These are phyloP conservation scores for Schwanniomyces etchellsii DNA, from an alignment of 1,139 yeast genomes.

Conservation along the genomic window DNA sequence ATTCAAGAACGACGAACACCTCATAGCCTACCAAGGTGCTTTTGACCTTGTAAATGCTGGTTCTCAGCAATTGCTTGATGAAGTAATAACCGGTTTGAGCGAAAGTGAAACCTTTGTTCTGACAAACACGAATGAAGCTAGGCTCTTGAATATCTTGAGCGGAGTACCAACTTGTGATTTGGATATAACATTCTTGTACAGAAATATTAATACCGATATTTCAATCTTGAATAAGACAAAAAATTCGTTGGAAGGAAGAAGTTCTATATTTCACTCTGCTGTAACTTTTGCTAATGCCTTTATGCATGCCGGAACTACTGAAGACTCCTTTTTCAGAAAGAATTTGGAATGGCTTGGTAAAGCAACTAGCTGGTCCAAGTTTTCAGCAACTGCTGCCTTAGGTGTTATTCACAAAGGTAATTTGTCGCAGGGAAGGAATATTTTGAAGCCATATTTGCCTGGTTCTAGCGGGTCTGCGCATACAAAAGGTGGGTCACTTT, in stretches of 20 bases:
- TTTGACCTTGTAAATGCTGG: constrained; percentile 91
- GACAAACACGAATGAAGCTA: constrained; percentile 25
- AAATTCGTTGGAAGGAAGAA: constrained; percentile 80
- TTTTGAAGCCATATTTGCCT: constrained; percentile 88
- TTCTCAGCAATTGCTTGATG: constrained; percentile 81
- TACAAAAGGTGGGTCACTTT: constrained; percentile 93
- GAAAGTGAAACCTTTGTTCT: constrained; percentile 34
- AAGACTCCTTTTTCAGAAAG: constrained; percentile 84
- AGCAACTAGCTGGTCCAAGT: constrained; percentile 97
- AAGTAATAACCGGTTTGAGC: constrained; percentile 44
- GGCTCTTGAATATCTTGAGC: constrained; percentile 65
- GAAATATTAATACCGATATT: constrained; percentile 84
- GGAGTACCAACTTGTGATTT: constrained; percentile 95
- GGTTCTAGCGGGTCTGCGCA: constrained; percentile 76
- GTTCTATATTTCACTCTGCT: constrained; percentile 92
- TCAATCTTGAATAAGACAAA: constrained; percentile 79
- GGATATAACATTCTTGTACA: constrained; percentile 80
- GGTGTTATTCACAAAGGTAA: constrained; percentile 98
- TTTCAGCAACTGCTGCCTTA: constrained; percentile 94
- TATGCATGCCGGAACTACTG: constrained; percentile 95
- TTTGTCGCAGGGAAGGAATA: constrained; percentile 81
- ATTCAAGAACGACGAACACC: constrained; percentile 32
- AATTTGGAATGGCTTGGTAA: constrained; percentile 95
- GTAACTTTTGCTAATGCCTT: constrained; percentile 93
- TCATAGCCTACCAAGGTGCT: constrained; percentile 87